These are phyloP conservation scores for Fraxinus floribunda DNA, from an alignment of 305 asterid genomes.

Conservation along the genomic window DNA sequence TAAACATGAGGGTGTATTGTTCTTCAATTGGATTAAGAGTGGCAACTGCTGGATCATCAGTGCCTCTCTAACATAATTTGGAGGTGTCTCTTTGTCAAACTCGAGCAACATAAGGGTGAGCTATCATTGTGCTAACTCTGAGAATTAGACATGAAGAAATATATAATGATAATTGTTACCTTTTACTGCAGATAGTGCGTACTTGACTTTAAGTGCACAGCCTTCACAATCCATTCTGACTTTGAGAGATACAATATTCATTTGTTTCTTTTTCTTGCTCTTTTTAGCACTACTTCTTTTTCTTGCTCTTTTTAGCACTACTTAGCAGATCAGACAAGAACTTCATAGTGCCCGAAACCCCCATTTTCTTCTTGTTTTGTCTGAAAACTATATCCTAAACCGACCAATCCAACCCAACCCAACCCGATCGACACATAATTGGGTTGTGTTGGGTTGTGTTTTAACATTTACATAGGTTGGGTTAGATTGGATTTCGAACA, in stretches of 20 bases:
- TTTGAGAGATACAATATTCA: slow-evolving; percentile 57
- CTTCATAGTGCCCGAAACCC: slow-evolving; percentile 71
- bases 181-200: slow-evolving; percentile 57
- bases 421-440: too few species aligned
- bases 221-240: slow-evolving; percentile 88
- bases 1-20: slow-evolving; percentile 67
- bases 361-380: slow-evolving; percentile 38
- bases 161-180: slow-evolving; percentile 31
- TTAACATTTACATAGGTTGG: too few species aligned
- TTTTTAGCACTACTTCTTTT: slow-evolving; percentile 44
- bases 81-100: slow-evolving; percentile 86
- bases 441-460: too few species aligned
- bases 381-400: too few species aligned
- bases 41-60: slow-evolving; percentile 64
- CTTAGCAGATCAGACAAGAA: slow-evolving; percentile 60
- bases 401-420: too few species aligned
- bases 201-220: slow-evolving; percentile 59
- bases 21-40: slow-evolving; percentile 68
- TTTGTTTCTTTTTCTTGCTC: slow-evolving; percentile 60
- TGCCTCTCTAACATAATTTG: slow-evolving; percentile 56
- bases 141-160: neutral
- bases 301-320: slow-evolving; percentile 51
- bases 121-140: slow-evolving; percentile 33
- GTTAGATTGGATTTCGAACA: too few species aligned
- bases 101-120: slow-evolving; percentile 72